Evolutionary conservation across 257 asterid species (phyloP).

Genomic region (Ehretia macrophylla): DNA sequence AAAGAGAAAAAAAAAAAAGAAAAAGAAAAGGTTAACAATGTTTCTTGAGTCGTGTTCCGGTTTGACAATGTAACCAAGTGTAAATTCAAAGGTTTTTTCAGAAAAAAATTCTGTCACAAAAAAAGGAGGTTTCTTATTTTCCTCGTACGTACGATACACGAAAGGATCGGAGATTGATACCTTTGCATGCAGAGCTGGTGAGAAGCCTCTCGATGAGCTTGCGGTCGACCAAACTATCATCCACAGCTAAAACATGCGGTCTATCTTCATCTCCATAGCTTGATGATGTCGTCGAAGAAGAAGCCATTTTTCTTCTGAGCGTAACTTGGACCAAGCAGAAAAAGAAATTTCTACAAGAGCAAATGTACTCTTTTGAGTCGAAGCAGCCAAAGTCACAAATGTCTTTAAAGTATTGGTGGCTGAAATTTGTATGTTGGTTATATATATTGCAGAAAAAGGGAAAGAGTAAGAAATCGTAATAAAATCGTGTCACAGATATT

Average conservation of each 20-base stretch:
- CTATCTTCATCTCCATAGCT: slow-evolving; percentile 18
- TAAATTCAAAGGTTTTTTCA: too few relatives aligned
- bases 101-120: too few relatives aligned
- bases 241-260: slow-evolving; percentile 34
- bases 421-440: not conserved
- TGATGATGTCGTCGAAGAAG: not conserved
- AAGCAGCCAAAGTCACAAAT: not conserved
- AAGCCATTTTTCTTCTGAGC: slow-evolving; percentile 6
- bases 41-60: too few relatives aligned
- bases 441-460: not conserved
- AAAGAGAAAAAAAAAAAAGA: too few relatives aligned
- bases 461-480: slow-evolving; percentile 18
- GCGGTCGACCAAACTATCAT: slow-evolving; percentile 24
- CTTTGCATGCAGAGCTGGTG: slow-evolving; percentile 25
- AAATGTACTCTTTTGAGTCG: not conserved
- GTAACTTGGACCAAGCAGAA: not conserved
- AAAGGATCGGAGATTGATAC: slow-evolving; percentile 7
- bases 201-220: slow-evolving; percentile 26
- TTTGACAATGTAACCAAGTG: too few relatives aligned
- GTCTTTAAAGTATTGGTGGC: not conserved
- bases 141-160: not conserved
- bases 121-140: too few relatives aligned
- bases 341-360: not conserved
- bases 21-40: too few relatives aligned
- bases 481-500: slow-evolving; percentile 32